Evolutionary conservation across 164 flowering plant genomes (phyloP), one percentile per base, ranked within the genome.

Genomic region (Taxillus chinensis): DNA sequence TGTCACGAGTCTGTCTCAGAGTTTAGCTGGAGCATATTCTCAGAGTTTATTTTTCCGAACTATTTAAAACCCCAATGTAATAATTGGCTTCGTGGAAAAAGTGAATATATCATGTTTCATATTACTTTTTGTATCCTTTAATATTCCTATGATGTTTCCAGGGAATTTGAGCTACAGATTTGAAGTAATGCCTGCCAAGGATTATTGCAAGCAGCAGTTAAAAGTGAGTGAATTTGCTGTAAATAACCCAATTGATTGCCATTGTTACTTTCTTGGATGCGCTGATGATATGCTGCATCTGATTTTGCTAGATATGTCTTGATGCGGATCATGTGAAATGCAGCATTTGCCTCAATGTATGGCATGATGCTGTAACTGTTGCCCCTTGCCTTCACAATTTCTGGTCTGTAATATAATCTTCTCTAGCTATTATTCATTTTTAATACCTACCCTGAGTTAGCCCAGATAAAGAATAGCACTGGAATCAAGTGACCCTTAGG

Each of bases 311-410:
- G 96, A 80, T 92, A 54, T 64, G 70, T 51, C 54, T 92, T 6
- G 93, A 92, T 62, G 70, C 65, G 54, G 96, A 92, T 58, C 77
- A 92, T 77, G 82, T 90, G 51, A 89, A 86, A 75, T 92, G 98
- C 78, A 71, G 93, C 75, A 89, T 92, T 62, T 92, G 98, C 79
- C 72, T 92, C 48, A 90, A 85, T 54, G 59, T 90, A 57, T 92
- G 98, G 98, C 98, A 90, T 78, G 93, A 92, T 72, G 98, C 85
- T 63, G 95, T 92, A 11, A 87, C 98, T 38, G 89, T 73, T 71
- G 89, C 95, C 27, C 98, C 98, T 40, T 92, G 98, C 73, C 87
- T 87, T 63, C 98, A 92, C 74, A 87, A 86, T 72, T 92, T 92
- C 72, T 92, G 98, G 98, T 92, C 38, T 62, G 82, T 62, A 45